These are phyloP conservation scores for Picea abies DNA, from an alignment of 83 land plant genomes.

Conservation along the genomic window DNA sequence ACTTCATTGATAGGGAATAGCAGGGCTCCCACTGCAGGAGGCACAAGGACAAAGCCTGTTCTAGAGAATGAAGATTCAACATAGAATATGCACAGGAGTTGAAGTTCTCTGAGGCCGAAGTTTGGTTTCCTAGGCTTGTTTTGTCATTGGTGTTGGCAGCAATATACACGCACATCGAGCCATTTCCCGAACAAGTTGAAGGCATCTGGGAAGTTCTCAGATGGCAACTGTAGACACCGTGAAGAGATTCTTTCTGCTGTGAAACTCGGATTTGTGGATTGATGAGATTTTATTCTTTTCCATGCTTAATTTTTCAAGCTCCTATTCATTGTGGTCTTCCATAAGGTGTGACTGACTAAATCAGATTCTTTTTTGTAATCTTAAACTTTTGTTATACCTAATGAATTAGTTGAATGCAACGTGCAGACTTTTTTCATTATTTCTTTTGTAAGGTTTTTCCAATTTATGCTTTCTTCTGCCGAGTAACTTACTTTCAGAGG, in stretches of 20 bases:
- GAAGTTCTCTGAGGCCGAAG: neutral
- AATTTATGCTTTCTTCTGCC: neutral
- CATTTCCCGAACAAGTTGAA: no score
- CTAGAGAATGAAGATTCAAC: conserved; percentile 42
- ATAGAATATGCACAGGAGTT: neutral
- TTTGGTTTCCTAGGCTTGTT: neutral
- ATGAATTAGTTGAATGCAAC: neutral
- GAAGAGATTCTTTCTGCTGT: neutral
- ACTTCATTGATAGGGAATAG: conserved; percentile 34
- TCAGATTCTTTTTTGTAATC: conserved; percentile 4
- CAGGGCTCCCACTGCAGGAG: conserved; percentile 50
- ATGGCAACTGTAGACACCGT: neutral
- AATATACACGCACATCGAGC: no score
- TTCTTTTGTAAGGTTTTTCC: neutral
- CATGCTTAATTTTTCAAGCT: neutral
- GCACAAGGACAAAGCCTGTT: conserved; percentile 45
- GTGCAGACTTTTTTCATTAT: neutral
- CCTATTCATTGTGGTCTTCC: neutral
- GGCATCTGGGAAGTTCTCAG: no score
- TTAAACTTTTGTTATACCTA: neutral
- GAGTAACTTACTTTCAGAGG: neutral
- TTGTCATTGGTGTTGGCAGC: neutral
- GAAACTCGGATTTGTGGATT: neutral
- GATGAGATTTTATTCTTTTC: conserved; percentile 4
- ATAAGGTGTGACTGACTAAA: neutral